Evolutionary conservation across 1,284 basidiomycete genomes (phyloP), one percentile per base, ranked within the genome.

Genomic region (Gomphus bonarii): DNA sequence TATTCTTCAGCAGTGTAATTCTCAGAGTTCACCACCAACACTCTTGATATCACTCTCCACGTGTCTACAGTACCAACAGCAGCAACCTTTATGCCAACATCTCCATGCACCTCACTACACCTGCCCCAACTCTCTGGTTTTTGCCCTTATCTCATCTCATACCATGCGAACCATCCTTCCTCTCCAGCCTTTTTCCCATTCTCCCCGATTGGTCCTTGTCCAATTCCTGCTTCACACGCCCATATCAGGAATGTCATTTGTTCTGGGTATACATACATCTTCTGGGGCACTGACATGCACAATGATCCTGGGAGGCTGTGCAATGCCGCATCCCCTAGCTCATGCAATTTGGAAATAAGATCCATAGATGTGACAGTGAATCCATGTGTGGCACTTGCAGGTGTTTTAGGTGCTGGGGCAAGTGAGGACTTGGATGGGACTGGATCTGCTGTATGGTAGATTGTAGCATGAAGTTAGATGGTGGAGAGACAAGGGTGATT

Each of bases 221-320:
- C 84, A 1, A 77, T 76, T 2, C 63, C 70, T 0, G 75, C 80
- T 0, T 88, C 85, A 0, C 88, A 85, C 66, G 70, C 71, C 18
- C 79, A 85, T 11, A 74, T 87, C 67, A 53, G 58, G 4, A 85
- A 88, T 62, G 82, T 82, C 3, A 74, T 77, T 22, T 85, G 82
- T 82, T 75, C 80, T 0, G 84, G 86, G 30, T 85, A 85, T 6
- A 87, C 84, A 0, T 85, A 79, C 65, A 74, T 80, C 44, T 74
- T 69, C 59, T 88, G 83, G 83, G 86, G 85, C 0, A 74, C 75
- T 2, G 81, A 88, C 57, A 84, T 85, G 66, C 77, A 80, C 52
- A 85, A 88, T 65, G 71, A 75, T 0, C 79, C 38, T 16, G 38
- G 14, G 38, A 11, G 38, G 2, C 38, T 40, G 14, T 40, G 38